phyloP scores from a whole-genome alignment of 2,329 filamentous ascomycete genomes.

The Alternaria sp. region DNA sequence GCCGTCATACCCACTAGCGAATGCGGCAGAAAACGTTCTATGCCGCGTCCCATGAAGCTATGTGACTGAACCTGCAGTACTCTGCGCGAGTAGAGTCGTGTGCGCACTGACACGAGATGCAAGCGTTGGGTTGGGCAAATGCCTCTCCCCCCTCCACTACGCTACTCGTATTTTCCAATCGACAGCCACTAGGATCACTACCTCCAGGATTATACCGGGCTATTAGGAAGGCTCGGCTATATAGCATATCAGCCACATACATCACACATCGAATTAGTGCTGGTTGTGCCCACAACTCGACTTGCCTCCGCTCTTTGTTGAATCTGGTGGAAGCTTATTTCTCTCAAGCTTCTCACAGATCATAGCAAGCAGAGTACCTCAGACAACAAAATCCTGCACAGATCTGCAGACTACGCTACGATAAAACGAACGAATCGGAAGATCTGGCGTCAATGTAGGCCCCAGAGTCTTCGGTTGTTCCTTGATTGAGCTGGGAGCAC shows the following conservation, averaged over 20 bases:
- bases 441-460: not conserved
- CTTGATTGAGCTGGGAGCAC: not conserved
- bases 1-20: not conserved
- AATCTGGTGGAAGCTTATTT: slow-evolving; percentile 15
- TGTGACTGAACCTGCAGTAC: not conserved
- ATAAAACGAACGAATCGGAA: not conserved
- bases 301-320: not conserved
- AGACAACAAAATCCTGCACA: not conserved
- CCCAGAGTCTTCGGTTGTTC: not conserved
- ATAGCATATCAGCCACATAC: not conserved
- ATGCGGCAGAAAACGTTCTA: slow-evolving; percentile 8
- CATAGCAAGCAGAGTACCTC: not conserved
- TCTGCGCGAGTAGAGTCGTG: not conserved
- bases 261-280: not conserved
- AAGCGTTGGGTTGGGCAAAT: not conserved
- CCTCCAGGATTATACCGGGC: not conserved
- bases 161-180: slow-evolving; percentile 13
- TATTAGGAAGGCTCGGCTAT: not conserved
- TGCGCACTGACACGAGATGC: not conserved
- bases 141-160: slow-evolving; percentile 1
- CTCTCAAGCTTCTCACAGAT: slow-evolving; percentile 17
- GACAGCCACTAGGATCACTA: slow-evolving; percentile 3
- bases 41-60: not conserved
- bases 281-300: not conserved
- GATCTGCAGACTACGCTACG: not conserved